Evolutionary conservation across 2,329 filamentous ascomycete genomes (phyloP), one percentile per base, ranked within the genome.

Genomic region (Aspergillus oerlinghausenensis): DNA sequence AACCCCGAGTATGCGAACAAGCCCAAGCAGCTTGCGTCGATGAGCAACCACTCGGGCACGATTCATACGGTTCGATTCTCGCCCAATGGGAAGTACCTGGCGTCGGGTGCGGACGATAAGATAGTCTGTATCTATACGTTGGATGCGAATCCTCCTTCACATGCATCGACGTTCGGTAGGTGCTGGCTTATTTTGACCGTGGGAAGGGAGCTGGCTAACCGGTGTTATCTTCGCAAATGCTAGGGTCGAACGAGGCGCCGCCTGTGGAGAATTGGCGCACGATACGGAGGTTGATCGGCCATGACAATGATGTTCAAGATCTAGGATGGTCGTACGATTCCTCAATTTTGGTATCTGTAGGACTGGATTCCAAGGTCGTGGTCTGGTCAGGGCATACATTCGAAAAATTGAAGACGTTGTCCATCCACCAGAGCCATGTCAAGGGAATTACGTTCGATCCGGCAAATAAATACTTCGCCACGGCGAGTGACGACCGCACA

Each of bases 391-490:
- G 94, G 0, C 89, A 95, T 75, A 97, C 92, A 0, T 99, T 99
- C 66, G 94, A 99, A 77, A 97, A 96, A 77, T 82, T 99, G 63
- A 97, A 97, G 82, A 93, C 91, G 3, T 79, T 99, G 4, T 87
- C 92, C 2, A 88, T 92, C 57, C 94, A 99, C 74, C 91, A 96
- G 73, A 97, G 92, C 72, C 95, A 97, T 72, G 94, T 99, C 77
- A 99, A 99, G 74, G 94, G 95, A 60, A 95, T 99, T 67, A 96
- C 93, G 0, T 99, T 99, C 70, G 94, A 99, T 70, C 94, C 94
- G 0, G 94, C 94, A 45, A 97, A 97, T 79, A 99, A 97, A 72
- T 99, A 96, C 79, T 99, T 99, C 75, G 94, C 95, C 17, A 99
- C 95, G 0, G 92, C 95, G 2, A 96, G 92, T 76, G 94, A 99